Conservation (phyloP, 768 basidiomycete species). For the Leucogyrophana mollusca region DNA sequence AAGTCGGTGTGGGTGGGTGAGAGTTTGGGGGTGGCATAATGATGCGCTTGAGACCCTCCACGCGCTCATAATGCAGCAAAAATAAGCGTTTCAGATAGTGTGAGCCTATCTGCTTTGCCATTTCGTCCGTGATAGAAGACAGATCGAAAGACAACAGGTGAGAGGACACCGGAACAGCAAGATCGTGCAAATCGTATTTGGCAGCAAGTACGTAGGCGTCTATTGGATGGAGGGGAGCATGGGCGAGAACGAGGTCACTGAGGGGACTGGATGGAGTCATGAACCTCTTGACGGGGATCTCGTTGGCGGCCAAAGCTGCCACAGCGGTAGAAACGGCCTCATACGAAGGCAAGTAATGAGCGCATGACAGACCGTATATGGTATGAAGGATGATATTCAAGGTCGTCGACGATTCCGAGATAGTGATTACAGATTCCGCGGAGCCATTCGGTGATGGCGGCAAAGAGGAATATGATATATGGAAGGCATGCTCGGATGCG, state of each 20-base stretch:
- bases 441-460: slow-evolving; percentile 41
- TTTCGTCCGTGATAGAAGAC: slow-evolving; percentile 33
- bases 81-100: slow-evolving; percentile 41
- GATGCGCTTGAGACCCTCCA: slow-evolving; percentile 31
- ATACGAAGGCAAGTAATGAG: slow-evolving; percentile 25
- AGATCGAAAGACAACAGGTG: slow-evolving; percentile 37
- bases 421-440: slow-evolving; percentile 9
- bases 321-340: slow-evolving; percentile 23
- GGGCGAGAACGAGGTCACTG: slow-evolving; percentile 30
- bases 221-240: slow-evolving; percentile 36
- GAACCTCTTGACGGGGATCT: slow-evolving; percentile 16
- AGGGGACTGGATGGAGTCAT: slow-evolving; percentile 29
- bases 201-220: slow-evolving; percentile 43
- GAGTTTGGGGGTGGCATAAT: slow-evolving; percentile 22
- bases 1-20: slow-evolving; percentile 17
- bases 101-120: slow-evolving; percentile 38
- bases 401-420: slow-evolving; percentile 27
- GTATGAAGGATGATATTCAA: slow-evolving; percentile 35
- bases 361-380: slow-evolving; percentile 27
- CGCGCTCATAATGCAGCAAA: slow-evolving; percentile 35
- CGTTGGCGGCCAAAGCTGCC: slow-evolving; percentile 25
- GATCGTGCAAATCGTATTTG: slow-evolving; percentile 28
- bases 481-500: no score
- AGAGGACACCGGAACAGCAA: slow-evolving; percentile 38
- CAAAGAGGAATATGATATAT: slow-evolving; percentile 20